These are phyloP conservation scores for Coccomyxa sp. DNA, from an alignment of 139 green algal species.

Conservation along the genomic window DNA sequence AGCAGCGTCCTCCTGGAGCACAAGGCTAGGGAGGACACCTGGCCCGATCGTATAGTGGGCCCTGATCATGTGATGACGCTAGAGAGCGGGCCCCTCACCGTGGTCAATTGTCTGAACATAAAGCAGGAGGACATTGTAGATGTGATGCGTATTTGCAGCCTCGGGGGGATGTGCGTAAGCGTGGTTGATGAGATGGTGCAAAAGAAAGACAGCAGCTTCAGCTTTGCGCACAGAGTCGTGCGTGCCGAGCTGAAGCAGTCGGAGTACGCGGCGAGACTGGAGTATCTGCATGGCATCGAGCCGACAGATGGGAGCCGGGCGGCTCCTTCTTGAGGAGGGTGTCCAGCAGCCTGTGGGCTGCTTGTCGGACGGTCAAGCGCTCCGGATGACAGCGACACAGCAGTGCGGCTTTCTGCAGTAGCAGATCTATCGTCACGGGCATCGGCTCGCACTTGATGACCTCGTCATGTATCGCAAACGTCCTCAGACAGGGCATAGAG, in stretches of 20 bases:
- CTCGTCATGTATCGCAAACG: neutral
- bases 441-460: neutral
- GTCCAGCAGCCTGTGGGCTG: neutral
- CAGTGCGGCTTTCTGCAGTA: neutral
- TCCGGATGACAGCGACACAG: neutral
- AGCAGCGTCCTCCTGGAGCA: neutral
- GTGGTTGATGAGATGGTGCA: neutral
- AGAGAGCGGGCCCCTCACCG: neutral
- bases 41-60: neutral
- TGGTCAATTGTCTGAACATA: neutral
- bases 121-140: neutral
- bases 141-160: neutral
- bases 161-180: neutral
- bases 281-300: neutral
- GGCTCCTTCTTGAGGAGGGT: neutral
- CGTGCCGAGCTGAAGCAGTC: neutral
- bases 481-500: neutral
- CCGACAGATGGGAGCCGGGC: neutral
- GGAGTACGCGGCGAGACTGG: neutral
- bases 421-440: neutral
- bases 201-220: neutral
- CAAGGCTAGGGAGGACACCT: neutral
- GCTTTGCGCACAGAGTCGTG: neutral
- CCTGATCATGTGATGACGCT: neutral
- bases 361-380: neutral